phyloP scores from a whole-genome alignment of 2,329 filamentous ascomycete species.

The Hypomyces rosellus region DNA sequence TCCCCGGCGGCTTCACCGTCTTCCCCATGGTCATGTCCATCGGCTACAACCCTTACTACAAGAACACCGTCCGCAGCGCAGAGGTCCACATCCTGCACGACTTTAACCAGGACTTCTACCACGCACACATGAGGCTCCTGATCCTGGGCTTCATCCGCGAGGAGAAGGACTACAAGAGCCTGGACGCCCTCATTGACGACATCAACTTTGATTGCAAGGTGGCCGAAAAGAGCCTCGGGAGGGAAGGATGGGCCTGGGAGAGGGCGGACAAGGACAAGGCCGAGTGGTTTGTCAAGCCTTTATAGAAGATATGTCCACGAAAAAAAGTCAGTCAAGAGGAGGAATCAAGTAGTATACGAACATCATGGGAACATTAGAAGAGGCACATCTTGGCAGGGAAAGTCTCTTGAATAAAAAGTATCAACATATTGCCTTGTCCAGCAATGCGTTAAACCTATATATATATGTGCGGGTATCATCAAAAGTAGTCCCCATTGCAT shows the following conservation, averaged over 20 bases:
- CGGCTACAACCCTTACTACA: constrained; percentile 97
- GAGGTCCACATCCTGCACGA: constrained; percentile 83
- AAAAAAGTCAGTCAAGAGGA: not conserved
- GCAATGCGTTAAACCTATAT: not conserved
- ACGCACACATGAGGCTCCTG: constrained; percentile 66
- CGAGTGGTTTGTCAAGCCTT: constrained; percentile 32
- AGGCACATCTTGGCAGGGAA: constrained; percentile 1
- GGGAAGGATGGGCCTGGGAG: constrained; percentile 53
- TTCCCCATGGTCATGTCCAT: constrained; percentile 91
- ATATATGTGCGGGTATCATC: constrained; percentile 9
- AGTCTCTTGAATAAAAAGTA: not conserved
- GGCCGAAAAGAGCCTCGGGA: constrained; percentile 62
- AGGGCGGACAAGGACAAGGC: constrained; percentile 26
- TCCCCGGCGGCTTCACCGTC: constrained; percentile 35
- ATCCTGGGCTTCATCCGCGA: constrained; percentile 84
- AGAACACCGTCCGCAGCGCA: constrained; percentile 78
- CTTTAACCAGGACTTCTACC: constrained; percentile 81
- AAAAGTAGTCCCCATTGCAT: constrained; percentile 4
- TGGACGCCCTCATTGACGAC: constrained; percentile 80
- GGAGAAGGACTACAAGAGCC: constrained; percentile 79
- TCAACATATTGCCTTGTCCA: not conserved
- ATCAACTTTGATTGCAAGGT: constrained; percentile 87
- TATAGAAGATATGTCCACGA: constrained; percentile 12
- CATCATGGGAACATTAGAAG: too few species aligned
- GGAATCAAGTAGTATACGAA: not conserved